phyloP scores from a whole-genome alignment of 192 early-diverging fungal genomes.

The Cetraspora pellucida region DNA sequence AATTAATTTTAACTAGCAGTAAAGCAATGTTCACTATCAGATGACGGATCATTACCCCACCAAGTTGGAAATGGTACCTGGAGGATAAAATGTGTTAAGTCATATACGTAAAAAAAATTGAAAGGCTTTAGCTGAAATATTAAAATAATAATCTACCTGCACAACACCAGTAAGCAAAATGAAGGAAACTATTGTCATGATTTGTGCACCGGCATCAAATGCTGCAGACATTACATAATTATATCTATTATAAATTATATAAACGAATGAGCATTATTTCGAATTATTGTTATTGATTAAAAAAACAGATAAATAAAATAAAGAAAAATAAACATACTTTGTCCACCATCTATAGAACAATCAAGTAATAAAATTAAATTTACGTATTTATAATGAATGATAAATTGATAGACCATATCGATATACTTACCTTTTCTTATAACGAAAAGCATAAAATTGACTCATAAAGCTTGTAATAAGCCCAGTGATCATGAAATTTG shows the following conservation, averaged over 20 bases:
- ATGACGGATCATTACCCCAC: conserved; percentile 8
- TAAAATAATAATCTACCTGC: background rate
- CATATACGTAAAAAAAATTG: background rate
- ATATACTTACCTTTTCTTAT: background rate
- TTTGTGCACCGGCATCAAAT: conserved; percentile 58
- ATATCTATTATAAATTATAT: conserved; percentile 40
- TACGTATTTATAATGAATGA: too few relatives aligned
- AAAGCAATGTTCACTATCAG: conserved; percentile 18
- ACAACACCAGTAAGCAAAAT: conserved; percentile 55
- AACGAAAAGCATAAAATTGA: conserved; percentile 19
- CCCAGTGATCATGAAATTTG: conserved; percentile 13
- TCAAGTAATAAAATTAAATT: background rate
- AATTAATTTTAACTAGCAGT: too few relatives aligned
- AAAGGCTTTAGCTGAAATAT: background rate
- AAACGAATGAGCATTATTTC: background rate
- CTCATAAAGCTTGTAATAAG: background rate
- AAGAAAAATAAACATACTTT: background rate
- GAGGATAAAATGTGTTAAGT: background rate
- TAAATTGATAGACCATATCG: too few relatives aligned
- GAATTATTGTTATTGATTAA: background rate
- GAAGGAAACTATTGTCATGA: conserved; percentile 47
- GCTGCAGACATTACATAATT: conserved; percentile 72
- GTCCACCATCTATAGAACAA: background rate
- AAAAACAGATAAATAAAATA: too few relatives aligned
- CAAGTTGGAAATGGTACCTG: background rate